Evolutionary conservation across 2,329 filamentous ascomycete species (phyloP).

Genomic region (Nannizziopsis arthrosporioides): DNA sequence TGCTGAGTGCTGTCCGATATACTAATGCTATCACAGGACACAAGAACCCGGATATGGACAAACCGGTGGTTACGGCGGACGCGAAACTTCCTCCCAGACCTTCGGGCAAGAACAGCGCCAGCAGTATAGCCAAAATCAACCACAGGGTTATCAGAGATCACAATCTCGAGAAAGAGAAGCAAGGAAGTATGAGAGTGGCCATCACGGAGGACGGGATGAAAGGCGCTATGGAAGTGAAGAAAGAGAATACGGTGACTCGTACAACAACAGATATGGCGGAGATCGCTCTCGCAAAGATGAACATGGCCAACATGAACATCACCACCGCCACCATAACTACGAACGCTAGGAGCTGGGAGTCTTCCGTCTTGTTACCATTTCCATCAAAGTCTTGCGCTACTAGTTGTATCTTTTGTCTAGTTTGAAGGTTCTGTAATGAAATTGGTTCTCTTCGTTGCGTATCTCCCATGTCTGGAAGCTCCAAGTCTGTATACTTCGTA

Average conservation of each 20-base stretch:
- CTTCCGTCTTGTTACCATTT: no score
- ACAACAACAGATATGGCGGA: constrained; percentile 16
- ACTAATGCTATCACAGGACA: constrained; percentile 1
- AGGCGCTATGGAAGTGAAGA: constrained; percentile 19
- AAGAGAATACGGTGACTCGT: constrained; percentile 11
- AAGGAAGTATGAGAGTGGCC: constrained; percentile 12
- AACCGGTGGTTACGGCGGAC: constrained; percentile 7
- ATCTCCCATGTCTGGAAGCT: no score
- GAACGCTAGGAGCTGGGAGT: no score
- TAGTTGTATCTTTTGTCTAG: no score
- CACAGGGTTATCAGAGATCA: constrained; percentile 6
- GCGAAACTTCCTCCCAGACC: no score
- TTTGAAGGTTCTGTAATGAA: no score
- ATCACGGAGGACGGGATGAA: constrained; percentile 14
- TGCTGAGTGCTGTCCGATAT: background rate
- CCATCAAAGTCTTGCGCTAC: no score
- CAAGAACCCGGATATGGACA: constrained; percentile 2
- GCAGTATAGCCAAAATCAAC: constrained; percentile 1
- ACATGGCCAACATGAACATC: constrained; percentile 13
- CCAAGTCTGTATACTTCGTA: no score
- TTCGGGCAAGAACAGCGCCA: constrained; percentile 6
- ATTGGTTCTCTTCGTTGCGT: no score
- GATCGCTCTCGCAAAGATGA: constrained; percentile 15
- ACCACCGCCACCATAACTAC: constrained; percentile 15
- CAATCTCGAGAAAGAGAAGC: constrained; percentile 11